These are phyloP conservation scores for Cymbopogon flexuosus DNA, from an alignment of 202 grass and related monocot genomes.

Conservation along the genomic window DNA sequence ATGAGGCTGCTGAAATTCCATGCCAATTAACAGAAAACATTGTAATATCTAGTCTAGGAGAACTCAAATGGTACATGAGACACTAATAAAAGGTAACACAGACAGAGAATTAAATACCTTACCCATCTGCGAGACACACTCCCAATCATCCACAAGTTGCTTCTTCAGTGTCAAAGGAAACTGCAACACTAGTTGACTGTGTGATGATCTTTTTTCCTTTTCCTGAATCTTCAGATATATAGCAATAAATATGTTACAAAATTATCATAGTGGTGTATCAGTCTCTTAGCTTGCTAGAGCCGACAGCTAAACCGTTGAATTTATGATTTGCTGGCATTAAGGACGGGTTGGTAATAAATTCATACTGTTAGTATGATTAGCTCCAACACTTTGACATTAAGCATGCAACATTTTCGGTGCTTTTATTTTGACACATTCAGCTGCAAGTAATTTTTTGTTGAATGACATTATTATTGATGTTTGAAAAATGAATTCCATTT, in stretches of 20 bases:
- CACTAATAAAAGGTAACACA: neutral
- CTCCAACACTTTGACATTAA: slow-evolving; percentile 3
- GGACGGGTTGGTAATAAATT: neutral
- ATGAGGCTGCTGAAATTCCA: neutral
- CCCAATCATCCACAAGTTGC: slow-evolving; percentile 90
- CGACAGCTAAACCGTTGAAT: neutral
- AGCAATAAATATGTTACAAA: neutral
- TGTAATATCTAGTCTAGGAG: neutral
- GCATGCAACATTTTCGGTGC: neutral
- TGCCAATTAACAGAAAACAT: slow-evolving; percentile 15
- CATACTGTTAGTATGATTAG: neutral
- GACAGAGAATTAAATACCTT: slow-evolving; percentile 62
- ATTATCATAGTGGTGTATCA: neutral
- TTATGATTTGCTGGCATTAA: neutral
- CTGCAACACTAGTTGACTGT: slow-evolving; percentile 66
- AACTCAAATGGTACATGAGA: neutral
- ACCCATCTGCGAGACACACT: slow-evolving; percentile 88
- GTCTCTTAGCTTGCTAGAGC: slow-evolving; percentile 23
- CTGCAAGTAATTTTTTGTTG: neutral
- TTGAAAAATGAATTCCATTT: neutral
- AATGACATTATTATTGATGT: neutral
- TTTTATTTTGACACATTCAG: neutral
- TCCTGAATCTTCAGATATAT: slow-evolving; percentile 37
- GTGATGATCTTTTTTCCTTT: slow-evolving; percentile 69
- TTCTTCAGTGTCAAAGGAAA: slow-evolving; percentile 92